Percentiles rank a stretch among this genome's conserved stretches.
Evolutionary conservation across 1,284 basidiomycete species (phyloP).

Genomic region (Malassezia obtusa): DNA sequence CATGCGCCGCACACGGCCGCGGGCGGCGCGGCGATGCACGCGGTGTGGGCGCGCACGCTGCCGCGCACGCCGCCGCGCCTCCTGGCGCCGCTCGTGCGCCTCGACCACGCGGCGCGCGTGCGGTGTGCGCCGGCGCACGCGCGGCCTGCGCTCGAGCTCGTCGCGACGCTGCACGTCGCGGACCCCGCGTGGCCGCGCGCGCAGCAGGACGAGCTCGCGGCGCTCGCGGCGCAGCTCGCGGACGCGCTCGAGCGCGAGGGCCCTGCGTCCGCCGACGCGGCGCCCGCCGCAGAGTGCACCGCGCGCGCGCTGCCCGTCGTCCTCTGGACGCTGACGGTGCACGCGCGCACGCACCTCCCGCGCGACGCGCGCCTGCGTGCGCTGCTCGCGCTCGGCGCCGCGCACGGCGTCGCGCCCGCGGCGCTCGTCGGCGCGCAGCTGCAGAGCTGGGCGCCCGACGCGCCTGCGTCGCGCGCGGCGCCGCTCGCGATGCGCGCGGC

Average conservation of each 20-base stretch:
- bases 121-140: neutral
- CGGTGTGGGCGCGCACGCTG: neutral
- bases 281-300: neutral
- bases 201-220: neutral
- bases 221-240: neutral
- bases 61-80: neutral
- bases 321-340: slow-evolving; percentile 3
- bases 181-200: neutral
- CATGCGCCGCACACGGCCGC: neutral
- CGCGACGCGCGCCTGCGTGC: neutral
- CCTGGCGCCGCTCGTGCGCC: neutral
- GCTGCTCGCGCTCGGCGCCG: neutral
- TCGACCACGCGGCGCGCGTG: neutral
- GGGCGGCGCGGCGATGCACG: slow-evolving; percentile 8
- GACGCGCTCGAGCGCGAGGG: neutral
- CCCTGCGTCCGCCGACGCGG: neutral
- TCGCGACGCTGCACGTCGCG: slow-evolving; percentile 7
- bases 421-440: slow-evolving; percentile 5
- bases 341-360: neutral
- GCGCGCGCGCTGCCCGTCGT: slow-evolving; percentile 4
- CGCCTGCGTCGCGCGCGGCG: neutral
- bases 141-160: slow-evolving; percentile 1
- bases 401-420: neutral
- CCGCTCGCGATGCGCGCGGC: neutral
- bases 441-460: neutral